Evolutionary conservation across 2,329 filamentous ascomycete genomes (phyloP).

Genomic region (Cercospora nicotianae): DNA sequence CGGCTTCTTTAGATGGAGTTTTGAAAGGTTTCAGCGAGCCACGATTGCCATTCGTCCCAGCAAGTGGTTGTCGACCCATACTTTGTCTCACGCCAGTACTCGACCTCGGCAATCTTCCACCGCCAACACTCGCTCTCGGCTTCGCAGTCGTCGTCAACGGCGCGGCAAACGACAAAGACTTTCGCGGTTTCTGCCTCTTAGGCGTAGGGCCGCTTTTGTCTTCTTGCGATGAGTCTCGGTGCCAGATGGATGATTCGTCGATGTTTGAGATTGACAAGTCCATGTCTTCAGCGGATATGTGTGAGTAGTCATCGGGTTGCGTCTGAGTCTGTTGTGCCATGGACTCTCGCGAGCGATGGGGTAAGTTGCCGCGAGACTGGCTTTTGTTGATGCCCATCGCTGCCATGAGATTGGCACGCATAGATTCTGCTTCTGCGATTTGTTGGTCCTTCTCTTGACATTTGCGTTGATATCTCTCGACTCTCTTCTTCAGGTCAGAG

Average conservation of each 20-base stretch:
- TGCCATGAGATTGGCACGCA: slow-evolving; percentile 41
- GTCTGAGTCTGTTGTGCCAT: slow-evolving; percentile 13
- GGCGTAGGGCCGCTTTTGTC: slow-evolving; percentile 40
- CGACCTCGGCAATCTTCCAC: slow-evolving; percentile 7
- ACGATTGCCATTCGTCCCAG: slow-evolving; percentile 32
- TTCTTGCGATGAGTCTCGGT: slow-evolving; percentile 33
- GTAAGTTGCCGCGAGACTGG: slow-evolving; percentile 15
- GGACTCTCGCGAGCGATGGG: slow-evolving; percentile 27
- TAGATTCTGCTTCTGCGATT: slow-evolving; percentile 41
- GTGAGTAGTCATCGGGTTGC: slow-evolving; percentile 19
- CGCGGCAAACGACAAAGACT: slow-evolving; percentile 19
- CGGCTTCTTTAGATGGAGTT: slow-evolving; percentile 9
- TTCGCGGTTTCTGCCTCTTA: slow-evolving; percentile 39
- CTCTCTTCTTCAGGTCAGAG: slow-evolving; percentile 29
- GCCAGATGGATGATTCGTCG: slow-evolving; percentile 30
- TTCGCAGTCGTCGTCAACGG: slow-evolving; percentile 30
- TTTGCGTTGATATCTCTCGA: slow-evolving; percentile 36
- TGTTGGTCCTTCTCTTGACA: slow-evolving; percentile 40
- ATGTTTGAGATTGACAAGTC: slow-evolving; percentile 22
- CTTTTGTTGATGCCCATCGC: slow-evolving; percentile 38
- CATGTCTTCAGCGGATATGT: slow-evolving; percentile 21
- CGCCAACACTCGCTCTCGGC: slow-evolving; percentile 28
- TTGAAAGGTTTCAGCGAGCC: slow-evolving; percentile 27
- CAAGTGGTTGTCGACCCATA: slow-evolving; percentile 25
- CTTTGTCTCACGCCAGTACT: slow-evolving; percentile 26